Evolutionary conservation across 108 stramenopile species (phyloP), one percentile per base, ranked within the genome.

Genomic region (Parietichytrium sp.): DNA sequence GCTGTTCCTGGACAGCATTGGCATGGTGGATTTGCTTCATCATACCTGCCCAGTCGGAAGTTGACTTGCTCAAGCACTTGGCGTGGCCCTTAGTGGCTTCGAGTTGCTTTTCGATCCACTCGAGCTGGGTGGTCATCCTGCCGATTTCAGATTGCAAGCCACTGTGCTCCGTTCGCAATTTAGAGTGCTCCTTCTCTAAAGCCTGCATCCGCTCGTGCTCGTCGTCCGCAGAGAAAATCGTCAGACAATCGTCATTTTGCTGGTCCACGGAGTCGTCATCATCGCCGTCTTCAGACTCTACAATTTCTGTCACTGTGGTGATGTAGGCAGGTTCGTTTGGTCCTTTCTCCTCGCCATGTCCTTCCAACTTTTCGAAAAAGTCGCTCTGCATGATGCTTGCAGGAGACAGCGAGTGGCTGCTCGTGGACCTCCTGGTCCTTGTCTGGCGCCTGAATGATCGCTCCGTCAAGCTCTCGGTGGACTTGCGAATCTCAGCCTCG

Each of bases 31-130:
- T 72, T 27, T 72, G 61, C 38, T 42, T 33, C 61, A 72, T 72
- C 61, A 72, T 72, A 42, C 61, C 61, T 45, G 61, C 61, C 61
- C 61, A 72, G 61, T 72, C 61, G 61, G 38, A 45, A 8, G 61
- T 72, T n/a, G 61, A 72, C 2, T 42, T 33, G 61, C 61, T 72
- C 0, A 72, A 42, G 20, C 61, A 72, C 42, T 72, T 33, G 23
- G 61, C 61, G 42, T 72, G 61, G 61, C 61, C 61, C 20, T 72
- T 72, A 6, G 61, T 72, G 29, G 61, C 61, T 25, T 72, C 38
- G 23, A 72, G 61, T 25, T 72, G 61, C 23, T 33, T 45, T 45
- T 72, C 61, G 25, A 72, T 72, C 61, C 61, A 72, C 18, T 33
- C 61, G 61, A 72, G 61, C 61, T 72, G 61, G 61, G 38, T 42